These are phyloP conservation scores for Termitomyces heimii DNA, from an alignment of 768 basidiomycete genomes.

Conservation along the genomic window DNA sequence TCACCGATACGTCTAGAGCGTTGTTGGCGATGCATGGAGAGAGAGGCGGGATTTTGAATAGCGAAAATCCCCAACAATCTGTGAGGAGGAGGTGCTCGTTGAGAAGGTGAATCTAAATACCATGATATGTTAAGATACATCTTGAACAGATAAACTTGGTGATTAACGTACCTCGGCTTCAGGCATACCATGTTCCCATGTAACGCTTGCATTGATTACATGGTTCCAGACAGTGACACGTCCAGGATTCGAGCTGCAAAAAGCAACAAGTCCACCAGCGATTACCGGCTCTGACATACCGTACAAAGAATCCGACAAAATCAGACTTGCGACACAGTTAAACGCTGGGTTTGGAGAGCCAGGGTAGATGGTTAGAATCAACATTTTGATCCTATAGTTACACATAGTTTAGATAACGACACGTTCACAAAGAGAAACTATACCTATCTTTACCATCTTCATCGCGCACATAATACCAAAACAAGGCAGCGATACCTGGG, in stretches of 20 bases:
- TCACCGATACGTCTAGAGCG: not conserved
- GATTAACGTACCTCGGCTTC: not conserved
- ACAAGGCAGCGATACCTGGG: not conserved
- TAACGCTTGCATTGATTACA: not conserved
- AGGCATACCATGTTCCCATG: not conserved
- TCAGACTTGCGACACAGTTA: not conserved
- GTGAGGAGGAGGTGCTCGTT: not conserved
- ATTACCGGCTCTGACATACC: not conserved
- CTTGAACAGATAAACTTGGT: not conserved
- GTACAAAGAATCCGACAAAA: not conserved
- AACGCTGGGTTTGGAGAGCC: not conserved
- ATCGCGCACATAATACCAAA: not conserved
- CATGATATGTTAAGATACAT: not conserved
- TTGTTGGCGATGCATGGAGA: not conserved
- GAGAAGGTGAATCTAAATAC: not conserved
- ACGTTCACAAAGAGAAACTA: not conserved
- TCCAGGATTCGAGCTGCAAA: not conserved
- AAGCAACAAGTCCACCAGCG: not conserved
- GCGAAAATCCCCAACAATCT: not conserved
- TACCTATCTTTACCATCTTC: not conserved
- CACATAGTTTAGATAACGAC: not conserved
- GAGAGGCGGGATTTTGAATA: not conserved
- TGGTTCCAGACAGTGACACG: not conserved
- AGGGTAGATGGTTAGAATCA: not conserved
- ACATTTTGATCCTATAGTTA: not conserved